Percentiles rank a stretch among this genome's conserved stretches.
Conservation (phyloP, 805 yeast genomes). For the Candida piceae region DNA sequence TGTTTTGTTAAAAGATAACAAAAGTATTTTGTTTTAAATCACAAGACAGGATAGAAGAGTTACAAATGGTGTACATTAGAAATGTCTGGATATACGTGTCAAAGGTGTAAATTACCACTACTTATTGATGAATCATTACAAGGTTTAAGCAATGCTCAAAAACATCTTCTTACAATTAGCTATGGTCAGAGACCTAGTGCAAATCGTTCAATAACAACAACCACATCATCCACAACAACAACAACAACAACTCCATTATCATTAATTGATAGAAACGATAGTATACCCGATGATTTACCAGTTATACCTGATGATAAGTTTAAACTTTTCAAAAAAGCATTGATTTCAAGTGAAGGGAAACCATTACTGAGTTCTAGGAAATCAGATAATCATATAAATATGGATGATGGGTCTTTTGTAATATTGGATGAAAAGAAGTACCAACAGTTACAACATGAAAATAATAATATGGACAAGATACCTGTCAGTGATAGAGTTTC, state of each 20-base stretch:
- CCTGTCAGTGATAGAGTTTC: slow-evolving; percentile 35
- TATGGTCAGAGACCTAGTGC: slow-evolving; percentile 25
- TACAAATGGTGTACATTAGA: not conserved
- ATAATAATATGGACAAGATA: slow-evolving; percentile 16
- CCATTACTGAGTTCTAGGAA: slow-evolving; percentile 18
- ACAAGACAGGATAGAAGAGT: too few relatives aligned
- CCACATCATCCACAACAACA: slow-evolving; percentile 1
- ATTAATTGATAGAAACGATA: slow-evolving; percentile 10
- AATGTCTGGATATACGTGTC: slow-evolving; percentile 41
- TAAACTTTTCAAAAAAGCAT: slow-evolving; percentile 32
- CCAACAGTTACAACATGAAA: slow-evolving; percentile 8
- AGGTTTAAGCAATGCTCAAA: slow-evolving; percentile 50
- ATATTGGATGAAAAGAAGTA: slow-evolving; percentile 19
- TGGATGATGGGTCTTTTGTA: slow-evolving; percentile 28
- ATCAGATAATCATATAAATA: slow-evolving; percentile 5
- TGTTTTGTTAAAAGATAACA: too few relatives aligned
- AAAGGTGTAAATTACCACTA: slow-evolving; percentile 57
- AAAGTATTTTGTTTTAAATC: too few relatives aligned
- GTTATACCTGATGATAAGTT: slow-evolving; percentile 36
- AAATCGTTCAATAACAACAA: slow-evolving; percentile 19
- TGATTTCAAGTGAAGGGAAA: slow-evolving; percentile 16
- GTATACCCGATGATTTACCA: slow-evolving; percentile 23
- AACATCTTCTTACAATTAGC: slow-evolving; percentile 40
- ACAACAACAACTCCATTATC: not conserved
- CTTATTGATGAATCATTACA: slow-evolving; percentile 50